A percentile compares a stretch with the other conserved stretches of the same genome.
Conservation (phyloP, 345 rosid genomes). For the Trapa bicornis region DNA sequence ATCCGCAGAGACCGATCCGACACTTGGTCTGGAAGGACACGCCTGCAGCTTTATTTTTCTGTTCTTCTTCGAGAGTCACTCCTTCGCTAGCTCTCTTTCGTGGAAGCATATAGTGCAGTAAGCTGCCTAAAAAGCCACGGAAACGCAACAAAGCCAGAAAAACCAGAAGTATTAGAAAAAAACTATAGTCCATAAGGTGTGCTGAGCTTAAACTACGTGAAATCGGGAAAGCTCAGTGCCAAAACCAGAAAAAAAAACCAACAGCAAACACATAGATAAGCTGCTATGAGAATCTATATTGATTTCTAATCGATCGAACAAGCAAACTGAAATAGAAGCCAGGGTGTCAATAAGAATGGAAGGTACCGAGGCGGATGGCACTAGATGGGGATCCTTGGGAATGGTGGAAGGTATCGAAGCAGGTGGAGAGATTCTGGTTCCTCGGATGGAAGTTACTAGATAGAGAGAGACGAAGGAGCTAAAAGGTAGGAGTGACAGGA, state of each 20-base stretch:
- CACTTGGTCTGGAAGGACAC: conserved; percentile 50
- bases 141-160: conserved; percentile 24
- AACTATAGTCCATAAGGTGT: neutral
- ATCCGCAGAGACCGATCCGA: conserved; percentile 24
- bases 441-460: neutral
- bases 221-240: conserved; percentile 17
- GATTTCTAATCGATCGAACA: conserved; percentile 7
- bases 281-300: conserved; percentile 21
- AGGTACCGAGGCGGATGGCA: conserved; percentile 49
- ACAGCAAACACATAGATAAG: neutral
- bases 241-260: conserved; percentile 4
- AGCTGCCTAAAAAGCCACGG: conserved; percentile 40
- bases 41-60: conserved; percentile 14
- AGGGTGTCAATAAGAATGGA: conserved; percentile 5
- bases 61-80: conserved; percentile 31
- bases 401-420: neutral
- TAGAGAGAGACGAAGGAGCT: neutral
- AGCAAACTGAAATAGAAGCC: neutral
- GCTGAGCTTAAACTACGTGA: neutral
- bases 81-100: conserved; percentile 65
- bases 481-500: neutral
- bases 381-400: conserved; percentile 31
- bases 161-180: conserved; percentile 7
- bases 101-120: conserved; percentile 90
- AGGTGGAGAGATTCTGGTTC: neutral